These are phyloP conservation scores for Corylus americana DNA, from an alignment of 306 rosid genomes.

Conservation along the genomic window DNA sequence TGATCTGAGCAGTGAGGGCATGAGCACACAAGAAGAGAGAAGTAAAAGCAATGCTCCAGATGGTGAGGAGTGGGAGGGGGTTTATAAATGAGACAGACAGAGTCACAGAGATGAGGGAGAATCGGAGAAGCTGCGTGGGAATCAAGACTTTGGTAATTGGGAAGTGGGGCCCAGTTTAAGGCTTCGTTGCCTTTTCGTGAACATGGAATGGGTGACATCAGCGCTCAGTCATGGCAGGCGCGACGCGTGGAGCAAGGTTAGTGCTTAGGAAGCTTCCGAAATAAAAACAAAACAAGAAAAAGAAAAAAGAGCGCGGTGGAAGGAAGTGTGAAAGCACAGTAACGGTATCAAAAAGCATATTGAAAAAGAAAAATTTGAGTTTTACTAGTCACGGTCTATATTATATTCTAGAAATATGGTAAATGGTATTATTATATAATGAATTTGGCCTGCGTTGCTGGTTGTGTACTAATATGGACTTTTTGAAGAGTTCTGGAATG, in stretches of 20 bases:
- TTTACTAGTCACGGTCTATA: too few relatives aligned
- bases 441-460: too few relatives aligned
- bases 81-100: slow-evolving; percentile 11
- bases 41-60: too few relatives aligned
- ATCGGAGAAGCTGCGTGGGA: slow-evolving; percentile 1
- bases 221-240: slow-evolving; percentile 39
- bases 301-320: too few relatives aligned
- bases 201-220: not conserved
- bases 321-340: too few relatives aligned
- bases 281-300: too few relatives aligned
- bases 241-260: slow-evolving; percentile 9
- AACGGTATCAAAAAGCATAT: too few relatives aligned
- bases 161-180: not conserved
- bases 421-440: too few relatives aligned
- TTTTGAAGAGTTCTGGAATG: not conserved
- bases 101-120: not conserved
- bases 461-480: not conserved
- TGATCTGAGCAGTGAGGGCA: not conserved
- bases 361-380: too few relatives aligned
- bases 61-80: not conserved
- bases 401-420: too few relatives aligned
- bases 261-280: slow-evolving; percentile 22
- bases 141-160: not conserved
- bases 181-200: slow-evolving; percentile 3
- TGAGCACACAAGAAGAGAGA: not conserved